phyloP scores from a whole-genome alignment of 1,139 yeast species.

The Hansenula sp. region DNA sequence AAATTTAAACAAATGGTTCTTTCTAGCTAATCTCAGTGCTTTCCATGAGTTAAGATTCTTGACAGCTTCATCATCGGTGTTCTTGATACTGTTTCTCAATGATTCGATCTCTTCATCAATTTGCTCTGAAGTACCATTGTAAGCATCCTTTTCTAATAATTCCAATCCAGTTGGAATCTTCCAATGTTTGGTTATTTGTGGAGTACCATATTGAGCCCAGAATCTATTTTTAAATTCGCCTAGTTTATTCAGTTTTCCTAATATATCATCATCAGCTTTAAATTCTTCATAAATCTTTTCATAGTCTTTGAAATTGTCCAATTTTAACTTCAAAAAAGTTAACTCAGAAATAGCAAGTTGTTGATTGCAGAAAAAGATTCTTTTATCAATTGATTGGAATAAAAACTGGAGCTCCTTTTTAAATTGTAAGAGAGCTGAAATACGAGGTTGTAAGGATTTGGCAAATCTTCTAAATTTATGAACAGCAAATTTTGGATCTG shows the following conservation, averaged over 20 bases:
- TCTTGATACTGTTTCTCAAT: conserved; percentile 4
- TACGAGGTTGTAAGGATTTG: background rate
- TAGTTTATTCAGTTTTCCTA: conserved; percentile 4
- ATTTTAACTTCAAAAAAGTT: conserved; percentile 5
- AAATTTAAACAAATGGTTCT: conserved; percentile 13
- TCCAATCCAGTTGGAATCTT: conserved; percentile 15
- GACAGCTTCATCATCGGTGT: background rate
- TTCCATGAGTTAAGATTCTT: conserved; percentile 19
- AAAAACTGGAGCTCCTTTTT: background rate
- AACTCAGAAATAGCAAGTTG: conserved; percentile 5
- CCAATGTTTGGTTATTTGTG: conserved; percentile 19
- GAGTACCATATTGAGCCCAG: conserved; percentile 20
- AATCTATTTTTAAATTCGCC: conserved; percentile 9
- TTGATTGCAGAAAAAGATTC: conserved; percentile 1
- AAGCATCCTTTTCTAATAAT: conserved; percentile 6
- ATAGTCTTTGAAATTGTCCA: conserved; percentile 7
- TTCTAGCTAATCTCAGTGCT: conserved; percentile 17
- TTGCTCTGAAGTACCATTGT: background rate
- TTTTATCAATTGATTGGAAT: conserved; percentile 3
- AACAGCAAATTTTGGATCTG: background rate
- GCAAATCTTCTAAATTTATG: background rate
- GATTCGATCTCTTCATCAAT: conserved; percentile 1
- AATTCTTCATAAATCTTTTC: conserved; percentile 1
- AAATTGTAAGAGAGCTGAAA: background rate
- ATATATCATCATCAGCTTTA: conserved; percentile 4